Conservation (phyloP, 2,329 filamentous ascomycete species). For the Monosporascus sp. region DNA sequence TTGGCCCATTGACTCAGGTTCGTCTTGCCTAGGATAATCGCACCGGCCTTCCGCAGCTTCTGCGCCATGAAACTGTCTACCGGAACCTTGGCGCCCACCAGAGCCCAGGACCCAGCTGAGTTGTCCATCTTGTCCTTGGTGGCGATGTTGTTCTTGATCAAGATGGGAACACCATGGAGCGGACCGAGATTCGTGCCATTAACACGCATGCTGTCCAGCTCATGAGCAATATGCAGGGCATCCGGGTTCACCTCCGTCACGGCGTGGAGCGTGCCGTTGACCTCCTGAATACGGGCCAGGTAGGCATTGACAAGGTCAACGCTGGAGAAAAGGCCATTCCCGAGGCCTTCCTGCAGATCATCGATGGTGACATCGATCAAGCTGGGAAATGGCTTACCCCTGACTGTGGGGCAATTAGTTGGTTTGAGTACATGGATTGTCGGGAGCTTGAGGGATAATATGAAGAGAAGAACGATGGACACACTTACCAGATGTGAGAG, state of each 20-base stretch:
- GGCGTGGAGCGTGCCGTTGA: conserved; percentile 17
- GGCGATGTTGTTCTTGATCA: conserved; percentile 70
- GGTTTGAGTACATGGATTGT: too few relatives aligned
- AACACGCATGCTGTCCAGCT: conserved; percentile 56
- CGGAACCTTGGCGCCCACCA: conserved; percentile 61
- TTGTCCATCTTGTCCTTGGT: conserved; percentile 68
- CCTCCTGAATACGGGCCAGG: not conserved
- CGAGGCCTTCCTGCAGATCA: too few relatives aligned
- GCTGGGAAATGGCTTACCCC: too few relatives aligned
- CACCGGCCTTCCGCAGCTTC: conserved; percentile 54
- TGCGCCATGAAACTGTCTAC: conserved; percentile 63
- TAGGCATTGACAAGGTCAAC: not conserved
- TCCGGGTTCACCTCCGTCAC: conserved; percentile 67
- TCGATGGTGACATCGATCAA: too few relatives aligned
- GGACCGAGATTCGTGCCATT: conserved; percentile 55
- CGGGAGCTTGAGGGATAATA: too few relatives aligned
- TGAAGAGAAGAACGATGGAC: too few relatives aligned
- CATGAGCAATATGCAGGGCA: conserved; percentile 53
- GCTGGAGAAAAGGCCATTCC: not conserved
- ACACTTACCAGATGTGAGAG: too few relatives aligned
- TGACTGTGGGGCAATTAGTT: too few relatives aligned
- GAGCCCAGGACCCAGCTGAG: conserved; percentile 64
- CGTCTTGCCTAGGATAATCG: conserved; percentile 59
- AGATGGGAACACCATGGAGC: conserved; percentile 70
- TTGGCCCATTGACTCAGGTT: conserved; percentile 62